phyloP scores from a whole-genome alignment of 306 rosid species.

The Vigna mungo region DNA sequence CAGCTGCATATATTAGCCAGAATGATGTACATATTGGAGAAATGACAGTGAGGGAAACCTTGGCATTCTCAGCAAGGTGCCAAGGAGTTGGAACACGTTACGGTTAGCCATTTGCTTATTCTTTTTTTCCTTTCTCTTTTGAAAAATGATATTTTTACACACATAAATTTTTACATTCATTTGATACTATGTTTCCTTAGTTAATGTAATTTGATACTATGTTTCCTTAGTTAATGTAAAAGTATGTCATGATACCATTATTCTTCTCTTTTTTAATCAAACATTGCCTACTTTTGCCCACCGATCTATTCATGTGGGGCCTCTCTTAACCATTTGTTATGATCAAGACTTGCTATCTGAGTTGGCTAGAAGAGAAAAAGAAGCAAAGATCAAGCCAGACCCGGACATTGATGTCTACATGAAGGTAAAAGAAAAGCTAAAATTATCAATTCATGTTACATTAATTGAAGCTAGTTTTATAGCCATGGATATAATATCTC shows the following conservation, averaged over 20 bases:
- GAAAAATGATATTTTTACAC: no score
- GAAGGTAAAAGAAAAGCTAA: slow-evolving; percentile 58
- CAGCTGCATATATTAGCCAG: slow-evolving; percentile 87
- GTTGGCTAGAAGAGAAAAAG: slow-evolving; percentile 80
- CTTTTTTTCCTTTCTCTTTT: neutral
- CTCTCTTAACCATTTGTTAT: neutral
- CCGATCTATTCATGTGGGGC: neutral
- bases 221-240: no score
- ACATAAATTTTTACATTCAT: no score
- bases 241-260: accelerated
- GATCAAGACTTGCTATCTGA: slow-evolving; percentile 66
- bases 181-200: no score
- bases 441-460: neutral
- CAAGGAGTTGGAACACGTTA: slow-evolving; percentile 87
- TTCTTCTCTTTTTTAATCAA: neutral
- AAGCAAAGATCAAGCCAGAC: slow-evolving; percentile 78
- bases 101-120: slow-evolving; percentile 43
- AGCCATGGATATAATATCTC: neutral
- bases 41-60: slow-evolving; percentile 93
- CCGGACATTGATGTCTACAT: slow-evolving; percentile 86
- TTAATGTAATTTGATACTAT: no score
- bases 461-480: neutral
- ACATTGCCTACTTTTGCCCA: neutral
- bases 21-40: slow-evolving; percentile 84
- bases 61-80: slow-evolving; percentile 83